Percentiles rank a stretch among this genome's conserved stretches.
Evolutionary conservation across 495 filamentous ascomycete genomes (phyloP).

Genomic region (Aspergillus egyptiacus): DNA sequence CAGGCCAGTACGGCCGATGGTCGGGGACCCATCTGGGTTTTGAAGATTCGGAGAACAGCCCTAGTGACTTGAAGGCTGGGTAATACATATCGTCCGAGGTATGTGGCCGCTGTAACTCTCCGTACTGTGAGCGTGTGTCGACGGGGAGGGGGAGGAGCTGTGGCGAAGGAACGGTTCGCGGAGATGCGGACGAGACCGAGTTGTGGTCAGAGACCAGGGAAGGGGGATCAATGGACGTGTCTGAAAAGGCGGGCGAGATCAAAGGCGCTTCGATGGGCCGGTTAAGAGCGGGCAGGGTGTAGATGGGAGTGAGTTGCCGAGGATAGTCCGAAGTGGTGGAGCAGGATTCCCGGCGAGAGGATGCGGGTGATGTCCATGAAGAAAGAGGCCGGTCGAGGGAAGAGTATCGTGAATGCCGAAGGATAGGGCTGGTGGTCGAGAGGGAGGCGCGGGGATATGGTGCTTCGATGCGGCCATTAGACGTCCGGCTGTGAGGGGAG

Average conservation of each 20-base stretch:
- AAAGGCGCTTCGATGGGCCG: slow-evolving; percentile 55
- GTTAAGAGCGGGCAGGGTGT: slow-evolving; percentile 40
- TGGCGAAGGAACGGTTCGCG: slow-evolving; percentile 40
- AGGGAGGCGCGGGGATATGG: slow-evolving; percentile 37
- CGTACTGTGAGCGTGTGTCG: slow-evolving; percentile 30
- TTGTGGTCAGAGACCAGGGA: slow-evolving; percentile 67
- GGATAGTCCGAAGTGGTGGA: slow-evolving; percentile 26
- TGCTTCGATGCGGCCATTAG: slow-evolving; percentile 38
- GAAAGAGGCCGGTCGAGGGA: slow-evolving; percentile 20
- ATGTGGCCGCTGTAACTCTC: slow-evolving; percentile 26
- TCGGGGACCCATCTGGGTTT: slow-evolving; percentile 32
- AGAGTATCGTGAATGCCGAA: slow-evolving; percentile 31
- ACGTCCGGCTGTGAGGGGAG: slow-evolving; percentile 28
- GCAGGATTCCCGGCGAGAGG: slow-evolving; percentile 26
- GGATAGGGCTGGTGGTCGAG: slow-evolving; percentile 23
- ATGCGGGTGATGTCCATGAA: slow-evolving; percentile 30
- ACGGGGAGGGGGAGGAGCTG: slow-evolving; percentile 37
- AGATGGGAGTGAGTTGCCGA: slow-evolving; percentile 41
- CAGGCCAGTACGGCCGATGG: slow-evolving; percentile 28
- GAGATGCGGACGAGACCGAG: slow-evolving; percentile 56
- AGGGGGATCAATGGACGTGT: slow-evolving; percentile 60
- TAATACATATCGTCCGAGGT: slow-evolving; percentile 28
- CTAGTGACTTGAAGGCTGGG: slow-evolving; percentile 20
- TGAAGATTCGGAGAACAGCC: slow-evolving; percentile 28
- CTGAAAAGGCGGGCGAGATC: slow-evolving; percentile 62